Percentiles rank a stretch among this genome's conserved stretches.
Conservation (phyloP, 495 filamentous ascomycete genomes). For the Daldinia grandis region DNA sequence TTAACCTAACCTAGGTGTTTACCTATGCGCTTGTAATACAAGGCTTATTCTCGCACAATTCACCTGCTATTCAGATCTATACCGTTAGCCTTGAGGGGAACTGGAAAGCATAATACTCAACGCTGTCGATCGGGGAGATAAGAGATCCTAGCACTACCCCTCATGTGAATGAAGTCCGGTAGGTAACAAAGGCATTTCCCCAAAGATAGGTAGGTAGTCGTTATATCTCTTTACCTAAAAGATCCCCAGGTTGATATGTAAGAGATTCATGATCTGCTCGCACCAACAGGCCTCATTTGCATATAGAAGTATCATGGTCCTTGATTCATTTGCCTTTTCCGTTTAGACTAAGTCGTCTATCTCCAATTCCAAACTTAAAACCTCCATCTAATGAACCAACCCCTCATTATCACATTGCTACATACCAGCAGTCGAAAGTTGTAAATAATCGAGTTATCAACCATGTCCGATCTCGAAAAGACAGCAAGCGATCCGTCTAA, state of each 20-base stretch:
- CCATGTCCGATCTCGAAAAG: conserved; percentile 42
- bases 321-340: not conserved
- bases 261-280: not conserved
- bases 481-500: conserved; percentile 14
- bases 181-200: not conserved
- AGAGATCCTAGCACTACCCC: not conserved
- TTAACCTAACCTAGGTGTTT: no score
- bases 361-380: not conserved
- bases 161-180: not conserved
- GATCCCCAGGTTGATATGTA: not conserved
- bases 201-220: no score
- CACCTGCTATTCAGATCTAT: not conserved
- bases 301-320: conserved; percentile 21
- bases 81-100: not conserved
- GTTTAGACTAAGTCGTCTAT: not conserved
- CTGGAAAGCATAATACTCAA: not conserved
- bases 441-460: not conserved
- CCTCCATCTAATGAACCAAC: not conserved
- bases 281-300: not conserved
- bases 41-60: not conserved
- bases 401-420: not conserved
- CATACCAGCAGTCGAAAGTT: not conserved
- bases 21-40: no score
- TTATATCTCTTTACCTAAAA: not conserved
- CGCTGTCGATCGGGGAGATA: not conserved